phyloP scores from a whole-genome alignment of 2,329 filamentous ascomycete genomes.

The Exophiala alcalophila region DNA sequence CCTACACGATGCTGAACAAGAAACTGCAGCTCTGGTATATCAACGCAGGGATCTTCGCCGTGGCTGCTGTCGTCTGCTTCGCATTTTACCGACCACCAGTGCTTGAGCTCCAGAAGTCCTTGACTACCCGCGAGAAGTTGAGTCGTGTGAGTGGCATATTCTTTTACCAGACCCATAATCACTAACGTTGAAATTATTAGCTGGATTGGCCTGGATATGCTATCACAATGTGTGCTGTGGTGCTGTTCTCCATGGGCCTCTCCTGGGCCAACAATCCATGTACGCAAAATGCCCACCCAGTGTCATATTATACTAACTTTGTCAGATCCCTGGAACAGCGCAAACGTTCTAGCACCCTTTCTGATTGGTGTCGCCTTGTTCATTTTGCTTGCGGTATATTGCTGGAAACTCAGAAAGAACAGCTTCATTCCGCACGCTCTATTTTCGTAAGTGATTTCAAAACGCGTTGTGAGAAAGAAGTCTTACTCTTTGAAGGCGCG shows the following conservation, averaged over 20 bases:
- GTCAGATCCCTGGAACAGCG: conserved; percentile 6
- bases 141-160: conserved; percentile 3
- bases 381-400: conserved; percentile 8
- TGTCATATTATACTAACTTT: conserved; percentile 2
- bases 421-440: conserved; percentile 15
- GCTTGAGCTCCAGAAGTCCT: conserved; percentile 6
- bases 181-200: conserved; percentile 1
- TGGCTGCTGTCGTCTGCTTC: conserved; percentile 9
- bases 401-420: conserved; percentile 13
- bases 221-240: conserved; percentile 10
- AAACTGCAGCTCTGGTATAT: conserved; percentile 11
- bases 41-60: conserved; percentile 12
- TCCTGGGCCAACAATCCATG: conserved; percentile 17
- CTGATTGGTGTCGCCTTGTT: conserved; percentile 4
- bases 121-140: conserved; percentile 7
- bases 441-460: conserved; percentile 10
- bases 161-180: neutral
- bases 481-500: conserved; percentile 8
- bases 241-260: conserved; percentile 12
- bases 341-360: conserved; percentile 8
- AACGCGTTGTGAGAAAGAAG: neutral
- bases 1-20: neutral
- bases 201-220: conserved; percentile 14
- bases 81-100: conserved; percentile 9
- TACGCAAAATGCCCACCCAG: neutral